Conservation (phyloP, 306 rosid species). For the Argentina anserina region DNA sequence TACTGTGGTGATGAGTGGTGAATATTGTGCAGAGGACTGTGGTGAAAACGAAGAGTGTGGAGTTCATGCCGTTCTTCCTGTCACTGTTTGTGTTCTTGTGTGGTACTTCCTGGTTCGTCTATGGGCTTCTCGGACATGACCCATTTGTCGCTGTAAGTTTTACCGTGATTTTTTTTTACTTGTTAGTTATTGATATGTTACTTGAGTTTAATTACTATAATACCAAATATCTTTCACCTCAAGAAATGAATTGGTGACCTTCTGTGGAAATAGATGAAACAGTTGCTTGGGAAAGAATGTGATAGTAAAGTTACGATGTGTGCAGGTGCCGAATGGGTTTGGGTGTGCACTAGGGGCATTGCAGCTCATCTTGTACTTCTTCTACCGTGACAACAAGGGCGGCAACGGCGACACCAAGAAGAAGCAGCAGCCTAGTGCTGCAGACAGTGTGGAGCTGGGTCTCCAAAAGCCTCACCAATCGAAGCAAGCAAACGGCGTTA, state of each 20-base stretch:
- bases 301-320: too few relatives aligned
- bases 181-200: too few relatives aligned
- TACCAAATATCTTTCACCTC: too few relatives aligned
- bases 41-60: conserved; percentile 73
- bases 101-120: conserved; percentile 86
- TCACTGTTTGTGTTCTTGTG: conserved; percentile 82
- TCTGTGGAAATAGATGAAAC: too few relatives aligned
- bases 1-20: not conserved
- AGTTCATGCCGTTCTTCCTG: conserved; percentile 90
- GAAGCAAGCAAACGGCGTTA: conserved; percentile 24
- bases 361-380: conserved; percentile 66
- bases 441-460: conserved; percentile 54
- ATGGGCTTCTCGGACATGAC: conserved; percentile 77
- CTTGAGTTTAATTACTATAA: too few relatives aligned
- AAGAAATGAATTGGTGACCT: too few relatives aligned
- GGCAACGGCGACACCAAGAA: conserved; percentile 21
- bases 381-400: conserved; percentile 45
- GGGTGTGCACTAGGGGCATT: conserved; percentile 60
- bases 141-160: conserved; percentile 69
- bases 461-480: conserved; percentile 36
- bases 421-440: conserved; percentile 20
- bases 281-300: too few relatives aligned
- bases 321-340: conserved; percentile 74
- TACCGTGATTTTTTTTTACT: not conserved
- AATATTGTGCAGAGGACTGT: conserved; percentile 65